Base-by-base conservation (phyloP, 1,139 yeast genomes). In the Debaryomyces sp. region DNA sequence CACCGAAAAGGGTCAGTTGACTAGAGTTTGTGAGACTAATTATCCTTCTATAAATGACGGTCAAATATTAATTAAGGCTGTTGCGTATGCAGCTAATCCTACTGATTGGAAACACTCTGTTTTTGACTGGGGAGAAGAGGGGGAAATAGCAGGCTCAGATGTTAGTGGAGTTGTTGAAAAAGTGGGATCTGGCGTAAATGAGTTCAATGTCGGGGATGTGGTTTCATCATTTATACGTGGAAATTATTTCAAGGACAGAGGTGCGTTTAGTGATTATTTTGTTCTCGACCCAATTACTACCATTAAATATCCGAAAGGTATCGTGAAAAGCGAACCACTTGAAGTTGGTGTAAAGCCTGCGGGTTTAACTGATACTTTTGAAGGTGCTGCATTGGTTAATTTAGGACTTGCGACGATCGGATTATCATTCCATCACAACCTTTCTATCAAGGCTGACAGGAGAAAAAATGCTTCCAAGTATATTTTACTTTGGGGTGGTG, bases 81-180 rank as follows among this genome's bases (percentile, higher is more conserved):
- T 68, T 38, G 86, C 92, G 2, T 77, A 66, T 46, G 91, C 90
- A 4, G 74, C 78, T 36, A 88, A 87, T 60, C 95, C 95, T 40
- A 82, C 89, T 10, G 95, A 88, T 62, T 86, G 87, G 86, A 85
- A 85, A 58, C 87, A 84, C 54, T 60, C 76, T 34, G 71, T 58
- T 30, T 50, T 56, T 9, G 47, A 43, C 15, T 13, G 40, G 12
- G 40, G 41, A 22, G 44, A 45, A 30, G 78, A 73, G 36, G 88
- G 85, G 21, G n/a, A n/a, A n/a, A n/a, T n/a, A n/a, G n/a, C n/a
- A 15, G 89, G 89, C 12, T 71, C 82, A 44, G 89, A 84, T 57
- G 78, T 75, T 29, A 67, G 86, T 41, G 95, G 95, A 46, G 68
- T 67, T 15, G 84, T 87, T 37, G 69, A 59, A 46, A 54, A 74